Evolutionary conservation across 805 yeast genomes (phyloP).

Genomic region (Starmerella geochares): DNA sequence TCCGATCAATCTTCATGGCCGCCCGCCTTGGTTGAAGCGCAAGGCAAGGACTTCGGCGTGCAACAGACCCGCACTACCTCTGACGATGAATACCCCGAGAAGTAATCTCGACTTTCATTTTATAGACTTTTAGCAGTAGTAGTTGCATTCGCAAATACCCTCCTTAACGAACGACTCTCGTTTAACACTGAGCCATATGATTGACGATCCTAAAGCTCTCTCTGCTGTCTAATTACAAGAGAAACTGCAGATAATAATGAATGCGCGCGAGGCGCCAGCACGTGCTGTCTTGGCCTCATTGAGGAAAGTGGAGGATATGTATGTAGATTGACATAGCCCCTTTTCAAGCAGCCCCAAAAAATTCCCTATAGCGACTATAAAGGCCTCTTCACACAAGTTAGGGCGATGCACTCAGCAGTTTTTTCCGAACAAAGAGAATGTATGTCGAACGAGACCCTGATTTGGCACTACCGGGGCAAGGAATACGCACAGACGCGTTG

Average conservation of each 20-base stretch:
- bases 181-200: too few species aligned
- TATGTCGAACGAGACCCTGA: neutral
- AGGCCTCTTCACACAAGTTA: neutral
- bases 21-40: constrained; percentile 9
- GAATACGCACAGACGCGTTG: neutral
- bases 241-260: too few species aligned
- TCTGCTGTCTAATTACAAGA: too few species aligned
- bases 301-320: too few species aligned
- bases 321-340: too few species aligned
- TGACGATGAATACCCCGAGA: constrained; percentile 1
- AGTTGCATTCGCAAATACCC: too few species aligned
- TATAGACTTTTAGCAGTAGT: too few species aligned
- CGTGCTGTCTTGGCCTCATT: too few species aligned
- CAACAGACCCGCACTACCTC: neutral
- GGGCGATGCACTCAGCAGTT: neutral
- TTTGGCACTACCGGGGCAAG: constrained; percentile 19
- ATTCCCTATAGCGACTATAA: neutral
- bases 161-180: too few species aligned
- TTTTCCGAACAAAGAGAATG: neutral
- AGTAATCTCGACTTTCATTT: constrained; percentile 41
- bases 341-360: too few species aligned
- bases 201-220: too few species aligned
- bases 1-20: constrained; percentile 16
- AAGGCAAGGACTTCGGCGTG: constrained; percentile 3
- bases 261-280: too few species aligned